Conservation (phyloP, 352 stramenopile species). For the Halophytophthora polymorphica region DNA sequence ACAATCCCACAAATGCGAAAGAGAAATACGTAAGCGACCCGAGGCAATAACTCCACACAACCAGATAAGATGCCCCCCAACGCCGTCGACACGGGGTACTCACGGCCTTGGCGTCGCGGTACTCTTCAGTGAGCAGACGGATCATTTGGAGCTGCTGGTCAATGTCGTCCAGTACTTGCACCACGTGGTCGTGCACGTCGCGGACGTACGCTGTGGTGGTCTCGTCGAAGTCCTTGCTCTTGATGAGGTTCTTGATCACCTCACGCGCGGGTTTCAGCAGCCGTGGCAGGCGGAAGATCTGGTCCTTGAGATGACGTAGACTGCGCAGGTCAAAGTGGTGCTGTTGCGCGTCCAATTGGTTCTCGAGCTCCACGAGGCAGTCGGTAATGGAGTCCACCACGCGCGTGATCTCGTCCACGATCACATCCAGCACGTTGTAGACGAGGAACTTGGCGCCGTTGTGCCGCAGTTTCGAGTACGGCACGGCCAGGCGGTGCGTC, state of each 20-base stretch:
- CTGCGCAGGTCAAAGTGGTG: slow-evolving; percentile 74
- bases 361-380: slow-evolving; percentile 74
- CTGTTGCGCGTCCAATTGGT: slow-evolving; percentile 59
- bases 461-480: slow-evolving; percentile 88
- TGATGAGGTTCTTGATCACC: slow-evolving; percentile 82
- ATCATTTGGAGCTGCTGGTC: slow-evolving; percentile 82
- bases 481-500: slow-evolving; percentile 65
- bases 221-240: slow-evolving; percentile 79
- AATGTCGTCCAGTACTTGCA: slow-evolving; percentile 79
- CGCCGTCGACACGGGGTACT: too few species aligned
- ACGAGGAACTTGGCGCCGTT: slow-evolving; percentile 87
- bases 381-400: slow-evolving; percentile 78
- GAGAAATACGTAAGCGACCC: too few species aligned
- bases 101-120: slow-evolving; percentile 66
- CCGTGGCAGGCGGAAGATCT: slow-evolving; percentile 70
- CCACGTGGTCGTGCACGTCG: slow-evolving; percentile 83
- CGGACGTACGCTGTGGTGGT: slow-evolving; percentile 78
- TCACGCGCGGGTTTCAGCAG: slow-evolving; percentile 79
- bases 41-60: too few species aligned
- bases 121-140: slow-evolving; percentile 73
- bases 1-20: too few species aligned
- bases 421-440: slow-evolving; percentile 85
- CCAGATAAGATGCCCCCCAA: too few species aligned
- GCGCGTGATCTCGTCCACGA: slow-evolving; percentile 79
- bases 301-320: slow-evolving; percentile 72